A percentile compares a stretch with the other conserved stretches of the same genome.
These are phyloP conservation scores for Wickerhamomyces kurtzmanii DNA, from an alignment of 805 yeast species.

Conservation along the genomic window DNA sequence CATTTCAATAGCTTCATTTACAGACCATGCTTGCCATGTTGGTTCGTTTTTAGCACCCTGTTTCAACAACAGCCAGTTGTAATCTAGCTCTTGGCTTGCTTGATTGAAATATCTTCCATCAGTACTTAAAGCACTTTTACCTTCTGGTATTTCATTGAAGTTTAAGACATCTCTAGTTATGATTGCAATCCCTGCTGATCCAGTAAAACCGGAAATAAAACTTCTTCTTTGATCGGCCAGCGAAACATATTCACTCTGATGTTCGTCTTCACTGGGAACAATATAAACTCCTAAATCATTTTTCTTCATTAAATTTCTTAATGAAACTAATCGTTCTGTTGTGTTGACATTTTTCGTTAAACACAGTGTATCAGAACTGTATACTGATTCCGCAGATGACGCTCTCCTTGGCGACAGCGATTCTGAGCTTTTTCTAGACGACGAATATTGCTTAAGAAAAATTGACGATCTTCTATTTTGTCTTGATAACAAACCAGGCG, in stretches of 20 bases:
- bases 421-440: conserved; percentile 18
- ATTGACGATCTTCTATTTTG: conserved; percentile 50
- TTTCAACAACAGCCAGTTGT: conserved; percentile 70
- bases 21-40: conserved; percentile 76
- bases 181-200: conserved; percentile 90
- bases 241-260: conserved; percentile 84
- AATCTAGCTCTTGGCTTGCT: conserved; percentile 75
- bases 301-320: conserved; percentile 57
- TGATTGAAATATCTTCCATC: conserved; percentile 94
- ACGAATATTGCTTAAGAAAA: conserved; percentile 29
- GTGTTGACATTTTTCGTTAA: conserved; percentile 38
- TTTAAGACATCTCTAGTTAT: conserved; percentile 42
- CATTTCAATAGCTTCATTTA: conserved; percentile 40
- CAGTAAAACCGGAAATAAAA: conserved; percentile 82
- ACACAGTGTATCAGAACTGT: conserved; percentile 28
- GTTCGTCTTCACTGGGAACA: conserved; percentile 87
- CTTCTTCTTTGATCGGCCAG: conserved; percentile 74
- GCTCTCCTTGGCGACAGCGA: conserved; percentile 14
- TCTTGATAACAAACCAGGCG: conserved; percentile 72
- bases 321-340: conserved; percentile 43
- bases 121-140: conserved; percentile 76
- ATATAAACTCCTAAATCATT: conserved; percentile 63
- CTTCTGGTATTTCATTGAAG: conserved; percentile 33
- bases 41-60: conserved; percentile 67
- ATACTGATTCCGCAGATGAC: conserved; percentile 21